A percentile compares a stretch with the other conserved stretches of the same genome.
Evolutionary conservation across 495 filamentous ascomycete species (phyloP).

Genomic region (Podospora bellae-mahoneyi): DNA sequence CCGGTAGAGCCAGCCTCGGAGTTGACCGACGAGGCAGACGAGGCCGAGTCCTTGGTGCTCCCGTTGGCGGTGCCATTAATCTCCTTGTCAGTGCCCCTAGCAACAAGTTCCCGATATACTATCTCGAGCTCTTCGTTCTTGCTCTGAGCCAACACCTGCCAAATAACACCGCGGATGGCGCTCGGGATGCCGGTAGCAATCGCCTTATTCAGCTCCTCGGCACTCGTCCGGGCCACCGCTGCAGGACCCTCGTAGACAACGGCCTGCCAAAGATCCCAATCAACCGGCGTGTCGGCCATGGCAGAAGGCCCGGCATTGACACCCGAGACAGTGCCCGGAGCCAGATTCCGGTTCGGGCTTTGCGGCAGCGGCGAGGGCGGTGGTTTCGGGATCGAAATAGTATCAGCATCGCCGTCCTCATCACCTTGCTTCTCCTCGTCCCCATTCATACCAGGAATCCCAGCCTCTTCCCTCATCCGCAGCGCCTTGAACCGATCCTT

Average conservation of each 20-base stretch:
- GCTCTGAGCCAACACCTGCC: constrained; percentile 94
- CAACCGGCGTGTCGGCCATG: constrained; percentile 64
- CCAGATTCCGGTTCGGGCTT: constrained; percentile 55
- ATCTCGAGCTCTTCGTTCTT: constrained; percentile 84
- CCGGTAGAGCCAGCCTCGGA: constrained; percentile 73
- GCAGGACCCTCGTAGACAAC: constrained; percentile 91
- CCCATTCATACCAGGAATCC: constrained; percentile 34
- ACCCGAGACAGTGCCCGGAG: constrained; percentile 80
- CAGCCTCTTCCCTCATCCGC: constrained; percentile 74
- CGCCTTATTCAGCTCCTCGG: constrained; percentile 82
- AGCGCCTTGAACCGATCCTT: constrained; percentile 84
- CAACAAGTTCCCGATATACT: constrained; percentile 80
- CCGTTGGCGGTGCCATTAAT: constrained; percentile 49
- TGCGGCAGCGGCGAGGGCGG: constrained; percentile 49
- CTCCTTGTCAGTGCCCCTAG: constrained; percentile 72
- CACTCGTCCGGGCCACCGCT: constrained; percentile 76
- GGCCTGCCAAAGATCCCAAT: constrained; percentile 97
- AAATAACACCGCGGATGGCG: constrained; percentile 92
- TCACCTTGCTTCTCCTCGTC: constrained; percentile 50
- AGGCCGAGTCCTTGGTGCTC: constrained; percentile 60
- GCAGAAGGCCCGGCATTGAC: constrained; percentile 67
- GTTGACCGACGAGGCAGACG: constrained; percentile 77
- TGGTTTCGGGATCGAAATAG: constrained; percentile 32
- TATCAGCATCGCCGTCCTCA: constrained; percentile 47
- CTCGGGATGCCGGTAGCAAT: constrained; percentile 92